phyloP scores from a whole-genome alignment of 495 filamentous ascomycete species.

The Lasiosphaeriaceae sp. region DNA sequence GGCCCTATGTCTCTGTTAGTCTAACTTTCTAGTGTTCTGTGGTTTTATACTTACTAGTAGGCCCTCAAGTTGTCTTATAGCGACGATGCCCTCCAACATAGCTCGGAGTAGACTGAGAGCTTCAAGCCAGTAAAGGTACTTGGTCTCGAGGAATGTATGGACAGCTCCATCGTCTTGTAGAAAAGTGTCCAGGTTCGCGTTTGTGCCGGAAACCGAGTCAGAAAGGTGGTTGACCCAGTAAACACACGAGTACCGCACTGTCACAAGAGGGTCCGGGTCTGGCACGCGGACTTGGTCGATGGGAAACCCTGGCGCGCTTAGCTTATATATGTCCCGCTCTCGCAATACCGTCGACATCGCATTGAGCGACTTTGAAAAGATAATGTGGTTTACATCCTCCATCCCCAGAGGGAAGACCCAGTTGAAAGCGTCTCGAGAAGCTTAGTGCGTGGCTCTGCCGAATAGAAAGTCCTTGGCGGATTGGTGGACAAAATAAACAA shows the following conservation, averaged over 20 bases:
- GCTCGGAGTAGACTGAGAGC: neutral
- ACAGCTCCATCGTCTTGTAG: neutral
- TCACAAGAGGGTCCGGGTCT: neutral
- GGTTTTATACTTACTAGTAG: too few species aligned
- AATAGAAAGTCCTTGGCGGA: too few species aligned
- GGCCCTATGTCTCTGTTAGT: conserved; percentile 7
- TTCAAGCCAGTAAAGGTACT: neutral
- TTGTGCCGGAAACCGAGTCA: neutral
- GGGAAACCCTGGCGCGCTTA: neutral
- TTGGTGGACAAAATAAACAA: too few species aligned
- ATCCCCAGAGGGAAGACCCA: too few species aligned
- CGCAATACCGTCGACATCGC: neutral
- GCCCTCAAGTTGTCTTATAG: too few species aligned
- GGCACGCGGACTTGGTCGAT: neutral
- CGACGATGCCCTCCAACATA: neutral
- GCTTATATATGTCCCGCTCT: neutral
- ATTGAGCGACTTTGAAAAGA: too few species aligned
- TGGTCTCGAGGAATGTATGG: neutral
- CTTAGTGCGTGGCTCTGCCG: too few species aligned
- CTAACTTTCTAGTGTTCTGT: too few species aligned
- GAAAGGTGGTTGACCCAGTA: neutral
- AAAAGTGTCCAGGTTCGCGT: neutral
- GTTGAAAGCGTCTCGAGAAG: too few species aligned
- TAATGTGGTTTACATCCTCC: too few species aligned
- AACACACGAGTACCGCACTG: neutral